Conservation (phyloP, 2,329 filamentous ascomycete genomes). For the Epichloe glyceriae region DNA sequence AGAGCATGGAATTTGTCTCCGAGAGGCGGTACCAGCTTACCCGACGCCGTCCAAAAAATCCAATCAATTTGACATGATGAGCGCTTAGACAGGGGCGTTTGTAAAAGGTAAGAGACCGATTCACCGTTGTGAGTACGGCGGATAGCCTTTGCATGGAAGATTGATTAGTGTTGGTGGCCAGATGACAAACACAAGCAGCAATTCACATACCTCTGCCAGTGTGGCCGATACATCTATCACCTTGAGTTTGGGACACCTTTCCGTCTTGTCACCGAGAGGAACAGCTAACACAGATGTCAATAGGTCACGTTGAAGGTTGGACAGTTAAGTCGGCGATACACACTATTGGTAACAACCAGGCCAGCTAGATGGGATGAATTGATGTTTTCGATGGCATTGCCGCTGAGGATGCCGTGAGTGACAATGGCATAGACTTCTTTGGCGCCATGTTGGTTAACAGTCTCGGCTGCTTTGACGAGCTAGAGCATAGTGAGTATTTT, state of each 20-base stretch:
- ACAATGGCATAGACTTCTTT: slow-evolving; percentile 87
- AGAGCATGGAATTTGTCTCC: not conserved
- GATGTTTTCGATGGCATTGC: slow-evolving; percentile 74
- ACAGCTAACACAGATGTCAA: slow-evolving; percentile 21
- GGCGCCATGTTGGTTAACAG: slow-evolving; percentile 76
- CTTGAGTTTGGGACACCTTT: slow-evolving; percentile 64
- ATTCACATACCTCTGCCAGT: slow-evolving; percentile 40
- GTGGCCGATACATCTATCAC: slow-evolving; percentile 89
- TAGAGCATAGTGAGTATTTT: slow-evolving; percentile 6
- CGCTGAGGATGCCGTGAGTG: slow-evolving; percentile 83
- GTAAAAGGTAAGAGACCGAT: slow-evolving; percentile 53
- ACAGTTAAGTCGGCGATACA: slow-evolving; percentile 9
- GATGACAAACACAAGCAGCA: not conserved
- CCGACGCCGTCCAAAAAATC: not conserved
- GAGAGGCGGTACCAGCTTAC: not conserved
- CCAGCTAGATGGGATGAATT: slow-evolving; percentile 66
- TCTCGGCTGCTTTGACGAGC: slow-evolving; percentile 71
- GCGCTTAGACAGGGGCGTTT: slow-evolving; percentile 41
- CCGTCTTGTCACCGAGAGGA: slow-evolving; percentile 60
- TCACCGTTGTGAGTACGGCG: slow-evolving; percentile 55
- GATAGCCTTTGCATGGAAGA: slow-evolving; percentile 38
- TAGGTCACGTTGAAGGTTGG: not conserved
- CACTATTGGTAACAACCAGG: slow-evolving; percentile 78
- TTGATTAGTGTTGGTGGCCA: slow-evolving; percentile 3
- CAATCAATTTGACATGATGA: not conserved